A percentile compares a stretch with the other conserved stretches of the same genome.
Evolutionary conservation across 768 basidiomycete species (phyloP).

Genomic region (Hemileccinum rubropunctum): DNA sequence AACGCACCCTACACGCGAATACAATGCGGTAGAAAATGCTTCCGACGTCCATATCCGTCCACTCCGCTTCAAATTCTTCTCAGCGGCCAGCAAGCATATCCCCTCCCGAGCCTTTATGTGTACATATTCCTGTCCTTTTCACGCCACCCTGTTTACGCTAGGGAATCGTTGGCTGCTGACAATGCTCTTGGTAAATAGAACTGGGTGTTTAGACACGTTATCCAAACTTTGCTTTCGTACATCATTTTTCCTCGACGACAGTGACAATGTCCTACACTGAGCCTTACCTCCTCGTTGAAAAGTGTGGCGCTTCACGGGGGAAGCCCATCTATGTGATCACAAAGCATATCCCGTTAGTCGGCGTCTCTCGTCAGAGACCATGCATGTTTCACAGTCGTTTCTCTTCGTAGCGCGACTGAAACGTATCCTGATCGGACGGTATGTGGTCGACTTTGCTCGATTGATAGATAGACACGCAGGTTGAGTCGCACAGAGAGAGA

Average conservation of each 20-base stretch:
- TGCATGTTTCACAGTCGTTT: conserved; percentile 17
- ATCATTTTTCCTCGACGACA: conserved; percentile 15
- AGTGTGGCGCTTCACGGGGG: conserved; percentile 41
- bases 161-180: conserved; percentile 26
- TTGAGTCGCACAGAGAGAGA: conserved; percentile 35
- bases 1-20: conserved; percentile 24
- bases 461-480: not conserved
- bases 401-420: conserved; percentile 26
- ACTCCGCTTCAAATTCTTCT: conserved; percentile 19
- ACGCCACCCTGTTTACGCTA: conserved; percentile 26
- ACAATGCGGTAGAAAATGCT: conserved; percentile 17
- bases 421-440: conserved; percentile 35
- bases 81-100: conserved; percentile 14
- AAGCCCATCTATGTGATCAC: conserved; percentile 43
- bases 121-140: conserved; percentile 32
- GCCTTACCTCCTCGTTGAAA: conserved; percentile 40
- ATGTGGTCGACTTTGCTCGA: conserved; percentile 9
- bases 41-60: conserved; percentile 14
- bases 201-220: conserved; percentile 26
- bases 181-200: conserved; percentile 30
- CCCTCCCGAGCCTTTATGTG: conserved; percentile 24
- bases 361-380: conserved; percentile 3
- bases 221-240: conserved; percentile 25
- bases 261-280: conserved; percentile 26
- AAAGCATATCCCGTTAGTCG: conserved; percentile 40